Percentiles rank a stretch among this genome's conserved stretches.
Conservation (phyloP, 1,284 basidiomycete genomes). For the Exobasidium cylindrosporum region DNA sequence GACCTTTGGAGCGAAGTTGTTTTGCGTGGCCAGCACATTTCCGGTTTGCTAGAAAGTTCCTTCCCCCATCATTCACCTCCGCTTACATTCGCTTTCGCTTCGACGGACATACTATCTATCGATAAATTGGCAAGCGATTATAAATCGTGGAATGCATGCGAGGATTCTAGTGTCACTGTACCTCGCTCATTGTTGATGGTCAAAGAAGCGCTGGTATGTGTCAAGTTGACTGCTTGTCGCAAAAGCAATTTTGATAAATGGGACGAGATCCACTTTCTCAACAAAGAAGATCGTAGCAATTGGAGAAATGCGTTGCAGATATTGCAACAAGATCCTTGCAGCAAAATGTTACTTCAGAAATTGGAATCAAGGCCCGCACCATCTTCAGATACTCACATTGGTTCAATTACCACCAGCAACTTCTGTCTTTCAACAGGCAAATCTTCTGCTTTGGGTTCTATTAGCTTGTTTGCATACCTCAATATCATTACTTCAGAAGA, state of each 20-base stretch:
- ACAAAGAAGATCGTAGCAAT: not conserved
- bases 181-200: not conserved
- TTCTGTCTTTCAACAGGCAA: conserved; percentile 13
- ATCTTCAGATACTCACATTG: not conserved
- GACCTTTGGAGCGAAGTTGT: conserved; percentile 22
- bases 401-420: conserved; percentile 12
- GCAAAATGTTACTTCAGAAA: conserved; percentile 4
- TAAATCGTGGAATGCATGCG: not conserved
- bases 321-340: not conserved
- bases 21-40: not conserved
- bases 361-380: not conserved
- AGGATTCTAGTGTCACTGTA: not conserved
- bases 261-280: not conserved
- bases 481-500: conserved; percentile 16
- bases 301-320: conserved; percentile 3
- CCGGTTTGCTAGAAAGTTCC: not conserved
- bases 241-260: not conserved
- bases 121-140: not conserved
- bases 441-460: conserved; percentile 23
- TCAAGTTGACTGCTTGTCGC: conserved; percentile 6
- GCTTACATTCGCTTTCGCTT: not conserved
- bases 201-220: not conserved
- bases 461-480: conserved; percentile 22
- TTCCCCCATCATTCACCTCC: not conserved
- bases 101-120: not conserved